Evolutionary conservation across 345 rosid genomes (phyloP).

Genomic region (Syzygium jambos): DNA sequence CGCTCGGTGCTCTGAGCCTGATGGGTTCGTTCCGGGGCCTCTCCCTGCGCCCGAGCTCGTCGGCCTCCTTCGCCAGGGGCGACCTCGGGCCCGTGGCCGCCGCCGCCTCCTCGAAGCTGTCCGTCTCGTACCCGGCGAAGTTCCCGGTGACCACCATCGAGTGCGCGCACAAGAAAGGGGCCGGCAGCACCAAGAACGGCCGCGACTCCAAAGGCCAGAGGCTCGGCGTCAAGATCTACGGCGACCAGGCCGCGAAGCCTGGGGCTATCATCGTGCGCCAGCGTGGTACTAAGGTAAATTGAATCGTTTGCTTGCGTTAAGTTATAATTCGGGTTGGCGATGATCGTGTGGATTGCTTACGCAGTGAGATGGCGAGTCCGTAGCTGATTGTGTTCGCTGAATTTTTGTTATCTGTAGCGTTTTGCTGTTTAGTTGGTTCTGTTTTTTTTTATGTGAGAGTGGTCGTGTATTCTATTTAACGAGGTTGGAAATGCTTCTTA

Average conservation of each 20-base stretch:
- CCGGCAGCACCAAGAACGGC: constrained; percentile 99
- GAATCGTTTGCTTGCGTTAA: not conserved
- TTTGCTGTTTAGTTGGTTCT: not conserved
- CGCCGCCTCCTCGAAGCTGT: constrained; percentile 11
- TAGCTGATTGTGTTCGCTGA: not conserved
- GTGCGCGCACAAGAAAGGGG: constrained; percentile 95
- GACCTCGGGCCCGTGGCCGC: constrained; percentile 8
- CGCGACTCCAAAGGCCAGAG: constrained; percentile 87
- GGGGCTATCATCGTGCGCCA: constrained; percentile 92
- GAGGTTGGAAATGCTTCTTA: not conserved
- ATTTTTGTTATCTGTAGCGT: not conserved
- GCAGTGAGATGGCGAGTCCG: not conserved
- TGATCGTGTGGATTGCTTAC: not conserved
- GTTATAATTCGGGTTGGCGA: not conserved
- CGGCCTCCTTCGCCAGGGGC: constrained; percentile 52
- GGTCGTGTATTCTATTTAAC: not conserved
- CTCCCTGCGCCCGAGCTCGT: constrained; percentile 42
- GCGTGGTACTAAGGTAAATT: constrained; percentile 87
- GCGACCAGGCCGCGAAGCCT: constrained; percentile 87
- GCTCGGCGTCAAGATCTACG: constrained; percentile 89
- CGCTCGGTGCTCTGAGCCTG: constrained; percentile 26
- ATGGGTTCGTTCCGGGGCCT: constrained; percentile 57
- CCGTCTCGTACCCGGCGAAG: constrained; percentile 29
- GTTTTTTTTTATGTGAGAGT: not conserved
- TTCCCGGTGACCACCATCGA: constrained; percentile 60